These are phyloP conservation scores for Grosmannia clavigera DNA, from an alignment of 2,329 filamentous ascomycete genomes.

Conservation along the genomic window DNA sequence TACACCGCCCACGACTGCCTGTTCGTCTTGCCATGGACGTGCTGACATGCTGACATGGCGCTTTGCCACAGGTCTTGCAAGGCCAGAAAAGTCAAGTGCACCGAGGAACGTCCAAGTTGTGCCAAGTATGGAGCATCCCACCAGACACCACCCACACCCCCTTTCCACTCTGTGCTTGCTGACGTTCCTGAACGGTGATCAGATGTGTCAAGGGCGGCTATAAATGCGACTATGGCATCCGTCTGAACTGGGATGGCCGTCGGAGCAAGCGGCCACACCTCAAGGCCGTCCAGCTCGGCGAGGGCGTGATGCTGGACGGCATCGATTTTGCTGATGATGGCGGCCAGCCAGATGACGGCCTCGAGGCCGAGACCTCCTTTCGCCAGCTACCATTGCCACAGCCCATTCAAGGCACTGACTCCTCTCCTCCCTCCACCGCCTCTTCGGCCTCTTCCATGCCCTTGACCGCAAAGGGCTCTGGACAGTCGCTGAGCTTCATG, in stretches of 20 bases:
- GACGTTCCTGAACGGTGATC: not conserved
- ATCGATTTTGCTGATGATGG: not conserved
- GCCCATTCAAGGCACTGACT: slow-evolving; percentile 2
- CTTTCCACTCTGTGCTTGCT: not conserved
- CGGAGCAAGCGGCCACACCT: slow-evolving; percentile 42
- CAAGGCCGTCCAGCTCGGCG: slow-evolving; percentile 15
- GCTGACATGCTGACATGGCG: not conserved
- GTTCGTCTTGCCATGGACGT: not conserved
- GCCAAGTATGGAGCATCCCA: slow-evolving; percentile 35
- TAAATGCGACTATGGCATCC: slow-evolving; percentile 68
- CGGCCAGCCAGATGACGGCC: not conserved
- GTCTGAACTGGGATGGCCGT: slow-evolving; percentile 69
- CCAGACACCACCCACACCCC: not conserved
- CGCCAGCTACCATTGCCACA: slow-evolving; percentile 1
- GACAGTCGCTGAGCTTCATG: not conserved
- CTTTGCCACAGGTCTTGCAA: slow-evolving; percentile 57
- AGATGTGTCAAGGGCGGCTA: slow-evolving; percentile 59
- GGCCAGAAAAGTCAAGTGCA: slow-evolving; percentile 60
- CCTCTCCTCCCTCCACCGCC: slow-evolving; percentile 2
- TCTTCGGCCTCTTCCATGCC: not conserved
- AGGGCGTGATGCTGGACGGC: not conserved
- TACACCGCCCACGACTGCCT: not conserved
- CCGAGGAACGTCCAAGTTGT: slow-evolving; percentile 63
- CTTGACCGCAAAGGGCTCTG: not conserved
- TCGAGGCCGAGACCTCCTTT: not conserved